phyloP scores from a whole-genome alignment of 2,329 filamentous ascomycete species.

The Fonsecaea multimorphosa region DNA sequence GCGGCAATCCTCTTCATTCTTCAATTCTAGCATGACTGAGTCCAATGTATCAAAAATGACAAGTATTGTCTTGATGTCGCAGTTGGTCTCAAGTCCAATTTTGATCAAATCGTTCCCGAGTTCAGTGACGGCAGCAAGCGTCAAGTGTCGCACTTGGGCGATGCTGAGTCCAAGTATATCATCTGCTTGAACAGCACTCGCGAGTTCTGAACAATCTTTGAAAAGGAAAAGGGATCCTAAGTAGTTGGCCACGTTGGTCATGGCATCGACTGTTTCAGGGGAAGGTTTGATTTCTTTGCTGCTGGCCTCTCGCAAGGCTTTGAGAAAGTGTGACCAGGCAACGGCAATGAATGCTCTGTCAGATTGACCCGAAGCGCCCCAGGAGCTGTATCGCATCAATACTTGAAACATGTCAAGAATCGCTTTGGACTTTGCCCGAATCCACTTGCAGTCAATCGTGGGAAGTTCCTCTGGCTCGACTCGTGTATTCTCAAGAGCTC shows the following conservation, averaged over 20 bases:
- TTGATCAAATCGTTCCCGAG: constrained; percentile 56
- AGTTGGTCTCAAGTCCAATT: constrained; percentile 16
- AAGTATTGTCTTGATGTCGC: background rate
- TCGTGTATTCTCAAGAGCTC: constrained; percentile 66
- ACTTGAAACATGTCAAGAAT: constrained; percentile 69
- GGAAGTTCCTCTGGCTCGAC: constrained; percentile 77
- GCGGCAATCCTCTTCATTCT: constrained; percentile 8
- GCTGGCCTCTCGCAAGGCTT: constrained; percentile 64
- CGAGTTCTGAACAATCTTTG: background rate
- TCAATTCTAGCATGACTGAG: constrained; percentile 9
- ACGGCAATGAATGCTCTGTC: constrained; percentile 60
- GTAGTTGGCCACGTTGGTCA: constrained; percentile 73
- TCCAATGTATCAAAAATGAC: constrained; percentile 18
- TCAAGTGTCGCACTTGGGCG: constrained; percentile 57
- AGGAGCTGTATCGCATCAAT: constrained; percentile 58
- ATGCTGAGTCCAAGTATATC: constrained; percentile 51
- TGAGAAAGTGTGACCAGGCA: constrained; percentile 66
- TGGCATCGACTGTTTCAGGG: constrained; percentile 78
- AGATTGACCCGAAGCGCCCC: constrained; percentile 45
- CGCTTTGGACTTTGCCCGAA: constrained; percentile 71
- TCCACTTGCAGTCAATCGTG: constrained; percentile 82
- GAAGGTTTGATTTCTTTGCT: constrained; percentile 91
- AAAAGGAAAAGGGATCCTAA: constrained; percentile 57
- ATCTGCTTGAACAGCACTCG: constrained; percentile 40
- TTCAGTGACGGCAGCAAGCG: constrained; percentile 57